These are phyloP conservation scores for Podospora tetraspora DNA, from an alignment of 495 filamentous ascomycete genomes.

Conservation along the genomic window DNA sequence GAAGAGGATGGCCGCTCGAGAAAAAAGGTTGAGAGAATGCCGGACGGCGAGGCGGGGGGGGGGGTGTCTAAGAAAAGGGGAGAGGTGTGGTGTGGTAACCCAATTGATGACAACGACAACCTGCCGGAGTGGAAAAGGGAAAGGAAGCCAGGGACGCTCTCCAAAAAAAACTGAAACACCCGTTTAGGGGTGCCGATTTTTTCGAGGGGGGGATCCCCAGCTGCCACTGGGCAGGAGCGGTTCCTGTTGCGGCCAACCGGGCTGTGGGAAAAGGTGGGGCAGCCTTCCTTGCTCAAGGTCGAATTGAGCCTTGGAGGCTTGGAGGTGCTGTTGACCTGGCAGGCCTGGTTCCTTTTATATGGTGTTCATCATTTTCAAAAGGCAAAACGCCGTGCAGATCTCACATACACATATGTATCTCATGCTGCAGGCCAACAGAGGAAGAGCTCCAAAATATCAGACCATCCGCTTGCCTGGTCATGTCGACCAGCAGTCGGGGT, in stretches of 20 bases:
- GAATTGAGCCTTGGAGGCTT: no score
- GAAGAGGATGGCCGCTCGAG: constrained; percentile 22
- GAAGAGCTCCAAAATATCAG: not conserved
- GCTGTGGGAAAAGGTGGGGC: not conserved
- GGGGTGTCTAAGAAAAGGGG: constrained; percentile 16
- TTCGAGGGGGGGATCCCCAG: not conserved
- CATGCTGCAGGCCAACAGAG: no score
- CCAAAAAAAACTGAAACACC: constrained; percentile 25
- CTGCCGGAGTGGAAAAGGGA: constrained; percentile 11
- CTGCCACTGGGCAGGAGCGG: not conserved
- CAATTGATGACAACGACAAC: constrained; percentile 9
- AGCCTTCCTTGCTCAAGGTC: not conserved
- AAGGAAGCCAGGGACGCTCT: constrained; percentile 15
- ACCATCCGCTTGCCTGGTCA: not conserved
- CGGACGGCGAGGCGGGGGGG: constrained; percentile 17
- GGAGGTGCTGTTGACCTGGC: no score
- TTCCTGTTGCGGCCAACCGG: not conserved
- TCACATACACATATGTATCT: no score
- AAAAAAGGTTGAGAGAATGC: constrained; percentile 1
- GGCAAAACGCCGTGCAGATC: no score
- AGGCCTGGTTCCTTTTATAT: no score
- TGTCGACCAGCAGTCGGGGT: not conserved
- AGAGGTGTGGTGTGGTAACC: constrained; percentile 8
- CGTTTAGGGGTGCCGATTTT: constrained; percentile 19
- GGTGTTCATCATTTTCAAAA: no score